Conservation (phyloP, 2,329 filamentous ascomycete species). For the Ceratocystis albifundus region DNA sequence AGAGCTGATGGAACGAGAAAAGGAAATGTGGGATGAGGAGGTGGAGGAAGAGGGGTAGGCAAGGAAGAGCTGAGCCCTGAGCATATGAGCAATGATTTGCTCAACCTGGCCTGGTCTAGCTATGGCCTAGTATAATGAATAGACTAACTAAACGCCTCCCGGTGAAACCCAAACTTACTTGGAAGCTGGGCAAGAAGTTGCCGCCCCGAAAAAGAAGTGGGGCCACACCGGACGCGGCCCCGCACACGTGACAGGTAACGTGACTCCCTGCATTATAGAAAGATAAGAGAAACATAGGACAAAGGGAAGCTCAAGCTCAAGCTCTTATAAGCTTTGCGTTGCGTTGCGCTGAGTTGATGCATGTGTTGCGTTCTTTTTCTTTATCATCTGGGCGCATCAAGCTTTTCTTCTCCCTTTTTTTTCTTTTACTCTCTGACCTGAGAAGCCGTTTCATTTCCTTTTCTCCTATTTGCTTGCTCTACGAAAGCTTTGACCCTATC, state of each 20-base stretch:
- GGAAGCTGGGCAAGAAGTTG: too few species aligned
- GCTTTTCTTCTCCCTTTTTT: slow-evolving; percentile 8
- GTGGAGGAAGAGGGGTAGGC: slow-evolving; percentile 46
- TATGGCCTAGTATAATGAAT: neutral
- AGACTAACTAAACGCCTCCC: too few species aligned
- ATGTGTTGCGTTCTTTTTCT: neutral
- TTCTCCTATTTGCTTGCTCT: neutral
- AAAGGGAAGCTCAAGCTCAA: too few species aligned
- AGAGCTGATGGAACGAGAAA: slow-evolving; percentile 60
- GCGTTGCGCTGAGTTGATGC: neutral
- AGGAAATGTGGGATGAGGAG: slow-evolving; percentile 72
- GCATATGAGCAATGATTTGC: neutral
- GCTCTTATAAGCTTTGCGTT: neutral
- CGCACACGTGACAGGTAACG: slow-evolving; percentile 1
- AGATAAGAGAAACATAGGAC: neutral
- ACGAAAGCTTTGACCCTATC: too few species aligned
- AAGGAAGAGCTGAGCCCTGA: neutral
- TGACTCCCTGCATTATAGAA: neutral
- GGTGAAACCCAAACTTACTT: too few species aligned
- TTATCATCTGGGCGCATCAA: neutral
- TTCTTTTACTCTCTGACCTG: slow-evolving; percentile 8
- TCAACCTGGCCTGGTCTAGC: neutral
- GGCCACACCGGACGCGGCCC: neutral
- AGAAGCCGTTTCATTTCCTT: neutral
- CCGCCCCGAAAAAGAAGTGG: neutral